These are phyloP conservation scores for Chrysoporthe cubensis DNA, from an alignment of 2,329 filamentous ascomycete species.

Conservation along the genomic window DNA sequence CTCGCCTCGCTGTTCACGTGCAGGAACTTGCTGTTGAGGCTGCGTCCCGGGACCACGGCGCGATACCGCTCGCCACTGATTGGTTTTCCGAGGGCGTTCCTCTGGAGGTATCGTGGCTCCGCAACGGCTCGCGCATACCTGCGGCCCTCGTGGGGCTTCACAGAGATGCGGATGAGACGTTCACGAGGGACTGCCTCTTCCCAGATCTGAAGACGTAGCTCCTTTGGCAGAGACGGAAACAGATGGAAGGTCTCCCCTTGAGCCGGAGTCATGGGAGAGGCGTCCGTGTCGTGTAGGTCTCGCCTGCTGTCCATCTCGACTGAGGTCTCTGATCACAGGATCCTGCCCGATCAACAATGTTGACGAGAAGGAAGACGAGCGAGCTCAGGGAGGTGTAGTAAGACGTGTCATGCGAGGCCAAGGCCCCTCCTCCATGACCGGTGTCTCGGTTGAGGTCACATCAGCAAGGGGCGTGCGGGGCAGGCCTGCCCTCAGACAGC, in stretches of 20 bases:
- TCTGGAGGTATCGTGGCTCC: constrained; percentile 18
- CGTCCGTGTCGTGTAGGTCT: not conserved
- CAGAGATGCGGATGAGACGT: constrained; percentile 13
- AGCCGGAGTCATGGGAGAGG: not conserved
- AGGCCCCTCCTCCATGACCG: not conserved
- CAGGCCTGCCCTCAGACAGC: not conserved
- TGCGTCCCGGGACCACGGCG: not conserved
- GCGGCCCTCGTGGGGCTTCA: not conserved
- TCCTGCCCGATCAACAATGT: not conserved
- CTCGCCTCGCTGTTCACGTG: constrained; percentile 21
- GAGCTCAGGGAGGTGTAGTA: not conserved
- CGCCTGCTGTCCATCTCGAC: not conserved
- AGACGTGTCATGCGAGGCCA: not conserved
- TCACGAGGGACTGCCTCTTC: constrained; percentile 24
- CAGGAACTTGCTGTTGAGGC: constrained; percentile 19
- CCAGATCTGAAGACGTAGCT: constrained; percentile 26
- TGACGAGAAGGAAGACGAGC: not conserved
- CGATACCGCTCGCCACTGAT: constrained; percentile 22
- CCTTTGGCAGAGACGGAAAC: constrained; percentile 23
- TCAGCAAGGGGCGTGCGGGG: not conserved
- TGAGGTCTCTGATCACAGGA: not conserved
- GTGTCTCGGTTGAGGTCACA: not conserved
- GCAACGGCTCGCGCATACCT: not conserved
- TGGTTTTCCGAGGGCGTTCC: constrained; percentile 23
- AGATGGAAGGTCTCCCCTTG: constrained; percentile 2